These are phyloP conservation scores for Salix suchowensis DNA, from an alignment of 345 rosid genomes.

Conservation along the genomic window DNA sequence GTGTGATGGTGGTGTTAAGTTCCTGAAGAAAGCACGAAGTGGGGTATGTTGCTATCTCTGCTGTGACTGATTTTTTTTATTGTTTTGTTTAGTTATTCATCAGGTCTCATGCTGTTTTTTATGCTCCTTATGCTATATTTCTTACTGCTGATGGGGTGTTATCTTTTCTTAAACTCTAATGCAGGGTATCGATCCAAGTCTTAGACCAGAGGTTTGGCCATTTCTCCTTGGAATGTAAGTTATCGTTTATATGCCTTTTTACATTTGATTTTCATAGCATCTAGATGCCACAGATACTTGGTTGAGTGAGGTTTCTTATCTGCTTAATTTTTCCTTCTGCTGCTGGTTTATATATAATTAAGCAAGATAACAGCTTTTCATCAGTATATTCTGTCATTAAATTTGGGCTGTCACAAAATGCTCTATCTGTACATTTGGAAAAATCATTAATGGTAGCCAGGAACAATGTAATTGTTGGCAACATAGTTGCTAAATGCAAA, in stretches of 20 bases:
- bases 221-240: slow-evolving; percentile 95
- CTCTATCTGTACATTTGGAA: background rate
- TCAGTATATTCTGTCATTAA: background rate
- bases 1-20: slow-evolving; percentile 71
- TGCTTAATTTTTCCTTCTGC: background rate
- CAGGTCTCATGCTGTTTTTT: background rate
- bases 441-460: background rate
- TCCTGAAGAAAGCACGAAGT: slow-evolving; percentile 84
- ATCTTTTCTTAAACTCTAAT: slow-evolving; percentile 12
- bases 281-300: background rate
- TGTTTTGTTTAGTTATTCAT: background rate
- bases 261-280: background rate
- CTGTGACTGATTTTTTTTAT: background rate
- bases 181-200: slow-evolving; percentile 88
- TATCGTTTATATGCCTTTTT: background rate
- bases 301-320: background rate
- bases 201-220: slow-evolving; percentile 93
- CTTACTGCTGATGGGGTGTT: slow-evolving; percentile 5
- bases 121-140: slow-evolving; percentile 5
- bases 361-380: background rate
- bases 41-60: slow-evolving; percentile 57
- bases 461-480: background rate
- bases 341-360: background rate
- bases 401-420: background rate
- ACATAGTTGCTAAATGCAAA: background rate